These are phyloP conservation scores for Eleusine indica DNA, from an alignment of 176 grass and related monocot genomes.

Conservation along the genomic window DNA sequence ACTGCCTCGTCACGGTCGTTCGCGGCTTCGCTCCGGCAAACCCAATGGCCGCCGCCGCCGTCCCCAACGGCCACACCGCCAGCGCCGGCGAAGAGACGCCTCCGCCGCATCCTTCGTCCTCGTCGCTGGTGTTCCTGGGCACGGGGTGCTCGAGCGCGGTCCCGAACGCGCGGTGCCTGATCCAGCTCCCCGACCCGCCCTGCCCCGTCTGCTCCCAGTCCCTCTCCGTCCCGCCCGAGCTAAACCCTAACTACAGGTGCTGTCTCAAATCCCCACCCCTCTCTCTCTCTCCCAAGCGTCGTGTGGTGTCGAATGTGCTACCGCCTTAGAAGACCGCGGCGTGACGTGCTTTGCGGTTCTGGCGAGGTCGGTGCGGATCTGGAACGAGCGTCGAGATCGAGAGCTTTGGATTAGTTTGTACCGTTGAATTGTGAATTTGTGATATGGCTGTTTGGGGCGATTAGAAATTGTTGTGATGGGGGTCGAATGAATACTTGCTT, in stretches of 20 bases:
- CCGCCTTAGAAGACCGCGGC: background rate
- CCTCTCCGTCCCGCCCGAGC: conserved; percentile 72
- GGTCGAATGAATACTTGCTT: background rate
- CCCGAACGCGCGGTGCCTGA: conserved; percentile 94
- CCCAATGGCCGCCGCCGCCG: conserved; percentile 41
- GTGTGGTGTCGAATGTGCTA: background rate
- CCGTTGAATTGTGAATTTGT: background rate
- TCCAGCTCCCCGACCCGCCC: conserved; percentile 80
- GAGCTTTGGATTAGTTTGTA: background rate
- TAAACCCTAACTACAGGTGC: conserved; percentile 95
- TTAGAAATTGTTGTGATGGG: conserved; percentile 8
- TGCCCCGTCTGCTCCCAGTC: conserved; percentile 87
- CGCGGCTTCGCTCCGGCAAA: conserved; percentile 6
- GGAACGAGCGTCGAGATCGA: background rate
- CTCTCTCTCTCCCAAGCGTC: background rate
- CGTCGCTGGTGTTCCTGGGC: conserved; percentile 90
- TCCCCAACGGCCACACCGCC: conserved; percentile 35
- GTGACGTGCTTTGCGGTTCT: background rate
- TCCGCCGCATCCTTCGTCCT: conserved; percentile 45
- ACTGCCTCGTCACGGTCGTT: conserved; percentile 22
- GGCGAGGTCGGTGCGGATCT: conserved; percentile 29
- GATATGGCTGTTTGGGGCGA: background rate
- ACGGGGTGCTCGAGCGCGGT: conserved; percentile 95
- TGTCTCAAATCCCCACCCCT: background rate
- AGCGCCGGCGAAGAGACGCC: background rate